Evolutionary conservation across 148 eudicot species (phyloP), one percentile per base, ranked within the genome.

Genomic region (Heliamphora exappendiculata): DNA sequence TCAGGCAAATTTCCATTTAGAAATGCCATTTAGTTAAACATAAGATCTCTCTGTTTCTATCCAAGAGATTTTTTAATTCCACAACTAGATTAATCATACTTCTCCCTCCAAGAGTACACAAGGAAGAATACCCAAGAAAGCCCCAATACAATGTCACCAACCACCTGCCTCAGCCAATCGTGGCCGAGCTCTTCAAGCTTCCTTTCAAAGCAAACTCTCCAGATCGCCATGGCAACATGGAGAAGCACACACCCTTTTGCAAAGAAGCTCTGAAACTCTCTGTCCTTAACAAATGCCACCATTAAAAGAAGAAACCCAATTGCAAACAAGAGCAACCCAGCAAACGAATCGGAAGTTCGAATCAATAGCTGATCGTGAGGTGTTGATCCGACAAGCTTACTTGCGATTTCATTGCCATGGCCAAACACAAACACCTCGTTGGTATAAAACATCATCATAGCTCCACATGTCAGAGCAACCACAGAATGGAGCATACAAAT

Each of bases 121-220:
- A 91, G 93, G 75, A 86, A 90, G 75, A 89, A 88, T 68, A 91
- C 98, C 98, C 98, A 94, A 0, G 98, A 94, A 78, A 91, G 89
- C 3, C 83, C 91, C 75, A 94, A 76, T 0, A 83, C 88, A 60
- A 89, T 53, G 81, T 94, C 98, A 7, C 98, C 98, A 73, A 89
- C 63, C 13, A 91, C 86, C 47, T 84, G 88, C 84, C 91, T 87
- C 54, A 88, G 83, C 86, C 91, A 90, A 82, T 90, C 91, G 19
- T 59, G 80, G 1, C 87, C 93, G 24, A 91, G 91, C 79, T 79
- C 91, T 74, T 87, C 91, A 31, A 94, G 86, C 75, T 84, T 88
- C 79, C 89, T 87, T 84, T 86, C 97, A 67, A 94, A 94, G 76
- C 83, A 90, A 71, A 94, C 80, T 75, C 98, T 89, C 98, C 98